Evolutionary conservation across 306 rosid species (phyloP).

Genomic region (Lupinus albus): DNA sequence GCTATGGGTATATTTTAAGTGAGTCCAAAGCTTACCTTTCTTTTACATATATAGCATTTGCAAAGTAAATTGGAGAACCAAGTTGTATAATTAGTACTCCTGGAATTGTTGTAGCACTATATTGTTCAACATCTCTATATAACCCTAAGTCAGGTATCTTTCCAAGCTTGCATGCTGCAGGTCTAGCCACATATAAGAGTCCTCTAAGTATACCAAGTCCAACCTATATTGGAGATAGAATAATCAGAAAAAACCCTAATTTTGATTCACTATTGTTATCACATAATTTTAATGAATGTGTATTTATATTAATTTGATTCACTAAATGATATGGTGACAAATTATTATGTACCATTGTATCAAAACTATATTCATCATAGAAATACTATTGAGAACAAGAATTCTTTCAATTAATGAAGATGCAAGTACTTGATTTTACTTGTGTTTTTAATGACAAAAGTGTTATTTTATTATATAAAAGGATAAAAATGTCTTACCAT

Average conservation of each 20-base stretch:
- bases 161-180: constrained; percentile 76
- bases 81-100: constrained; percentile 68
- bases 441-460: too few species aligned
- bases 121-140: constrained; percentile 74
- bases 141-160: constrained; percentile 52
- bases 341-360: too few species aligned
- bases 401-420: too few species aligned
- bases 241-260: background rate
- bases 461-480: too few species aligned
- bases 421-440: too few species aligned
- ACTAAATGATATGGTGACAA: too few species aligned
- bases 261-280: too few species aligned
- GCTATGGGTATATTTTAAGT: background rate
- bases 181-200: constrained; percentile 82
- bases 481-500: too few species aligned
- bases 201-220: constrained; percentile 70
- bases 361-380: too few species aligned
- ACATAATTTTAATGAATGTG: too few species aligned
- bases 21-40: constrained; percentile 61
- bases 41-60: constrained; percentile 65
- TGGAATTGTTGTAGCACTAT: constrained; percentile 46
- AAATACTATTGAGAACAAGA: too few species aligned
- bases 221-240: constrained; percentile 50
- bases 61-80: constrained; percentile 89
- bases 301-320: too few species aligned